A percentile compares a stretch with the other conserved stretches of the same genome.
Conservation (phyloP, 345 rosid genomes). For the Eucalyptus shirleyi region DNA sequence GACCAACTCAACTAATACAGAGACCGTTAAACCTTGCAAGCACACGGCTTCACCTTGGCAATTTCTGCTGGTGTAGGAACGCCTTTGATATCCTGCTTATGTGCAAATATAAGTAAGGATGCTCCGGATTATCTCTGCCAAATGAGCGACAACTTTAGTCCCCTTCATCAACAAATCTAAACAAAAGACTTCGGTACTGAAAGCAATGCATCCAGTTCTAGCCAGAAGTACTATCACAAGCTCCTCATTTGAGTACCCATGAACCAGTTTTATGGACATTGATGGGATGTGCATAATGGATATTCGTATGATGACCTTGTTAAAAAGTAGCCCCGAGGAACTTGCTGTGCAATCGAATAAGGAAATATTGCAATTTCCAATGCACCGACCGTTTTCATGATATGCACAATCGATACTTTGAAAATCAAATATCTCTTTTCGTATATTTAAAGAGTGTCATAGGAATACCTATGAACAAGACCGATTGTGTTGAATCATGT, state of each 20-base stretch:
- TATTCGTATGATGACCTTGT: background rate
- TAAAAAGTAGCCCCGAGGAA: background rate
- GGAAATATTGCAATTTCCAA: background rate
- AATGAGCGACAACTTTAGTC: background rate
- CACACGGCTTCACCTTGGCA: too few species aligned
- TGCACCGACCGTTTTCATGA: background rate
- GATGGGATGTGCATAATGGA: background rate
- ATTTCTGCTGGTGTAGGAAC: too few species aligned
- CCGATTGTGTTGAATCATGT: too few species aligned
- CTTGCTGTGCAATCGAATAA: background rate
- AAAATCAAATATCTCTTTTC: background rate
- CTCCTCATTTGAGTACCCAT: background rate
- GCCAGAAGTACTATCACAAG: background rate
- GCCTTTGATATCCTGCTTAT: conserved; percentile 50
- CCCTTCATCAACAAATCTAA: background rate
- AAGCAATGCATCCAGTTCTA: background rate
- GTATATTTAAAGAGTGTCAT: background rate
- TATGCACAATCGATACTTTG: background rate
- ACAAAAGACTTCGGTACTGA: background rate
- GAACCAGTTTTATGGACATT: background rate
- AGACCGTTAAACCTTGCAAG: background rate
- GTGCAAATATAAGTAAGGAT: conserved; percentile 69
- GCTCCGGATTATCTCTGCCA: conserved; percentile 71
- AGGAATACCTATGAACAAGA: background rate
- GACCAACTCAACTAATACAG: background rate